A percentile compares a stretch with the other conserved stretches of the same genome.
Conservation (phyloP, 352 stramenopile genomes). For the Aphanomyces astaci region DNA sequence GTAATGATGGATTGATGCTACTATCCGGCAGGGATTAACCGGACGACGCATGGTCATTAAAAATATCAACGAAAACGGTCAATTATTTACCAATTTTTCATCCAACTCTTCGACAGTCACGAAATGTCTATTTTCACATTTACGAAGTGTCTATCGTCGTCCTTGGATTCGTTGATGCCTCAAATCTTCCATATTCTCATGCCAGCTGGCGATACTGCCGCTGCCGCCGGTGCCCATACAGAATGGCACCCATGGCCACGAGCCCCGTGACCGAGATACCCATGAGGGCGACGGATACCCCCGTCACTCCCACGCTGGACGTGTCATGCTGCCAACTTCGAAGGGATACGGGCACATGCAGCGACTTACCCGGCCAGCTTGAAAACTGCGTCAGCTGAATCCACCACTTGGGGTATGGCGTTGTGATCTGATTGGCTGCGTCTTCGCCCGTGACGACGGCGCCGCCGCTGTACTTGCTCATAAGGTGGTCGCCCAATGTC, state of each 20-base stretch:
- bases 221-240: neutral
- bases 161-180: no score
- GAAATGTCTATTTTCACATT: no score
- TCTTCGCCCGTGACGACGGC: slow-evolving; percentile 7
- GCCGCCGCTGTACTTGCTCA: slow-evolving; percentile 36
- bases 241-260: neutral
- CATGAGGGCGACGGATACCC: neutral
- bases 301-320: neutral
- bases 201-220: neutral
- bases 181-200: neutral
- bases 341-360: neutral
- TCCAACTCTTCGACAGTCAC: no score
- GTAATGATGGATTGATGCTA: no score
- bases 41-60: no score
- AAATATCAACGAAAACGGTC: no score
- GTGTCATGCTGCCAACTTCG: neutral
- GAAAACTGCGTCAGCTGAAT: slow-evolving; percentile 7
- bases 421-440: neutral
- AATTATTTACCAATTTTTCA: no score
- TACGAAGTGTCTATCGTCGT: no score
- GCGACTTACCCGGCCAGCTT: neutral
- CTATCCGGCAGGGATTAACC: no score
- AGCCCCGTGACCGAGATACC: neutral
- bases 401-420: slow-evolving; percentile 20
- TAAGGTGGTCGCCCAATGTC: slow-evolving; percentile 48